Conservation (phyloP, 345 rosid species). For the Brassica carinata region DNA sequence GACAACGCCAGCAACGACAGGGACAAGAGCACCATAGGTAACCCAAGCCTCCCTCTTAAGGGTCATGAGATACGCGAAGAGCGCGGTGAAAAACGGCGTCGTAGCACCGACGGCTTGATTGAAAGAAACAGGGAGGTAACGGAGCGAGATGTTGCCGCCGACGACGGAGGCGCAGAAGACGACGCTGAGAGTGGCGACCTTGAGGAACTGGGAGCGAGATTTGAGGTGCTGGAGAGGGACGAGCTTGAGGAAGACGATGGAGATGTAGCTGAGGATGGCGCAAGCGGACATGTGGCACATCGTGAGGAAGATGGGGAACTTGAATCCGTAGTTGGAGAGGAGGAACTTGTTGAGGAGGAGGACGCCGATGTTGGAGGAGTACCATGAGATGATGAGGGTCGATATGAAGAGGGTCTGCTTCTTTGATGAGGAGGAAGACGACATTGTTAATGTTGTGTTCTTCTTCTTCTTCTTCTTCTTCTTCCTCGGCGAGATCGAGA, state of each 20-base stretch:
- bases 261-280: slow-evolving; percentile 80
- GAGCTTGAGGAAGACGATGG: slow-evolving; percentile 77
- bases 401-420: slow-evolving; percentile 61
- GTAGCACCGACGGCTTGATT: slow-evolving; percentile 98
- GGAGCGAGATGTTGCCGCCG: slow-evolving; percentile 86
- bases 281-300: slow-evolving; percentile 98
- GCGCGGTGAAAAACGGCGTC: slow-evolving; percentile 87
- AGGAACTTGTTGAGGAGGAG: slow-evolving; percentile 87
- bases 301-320: slow-evolving; percentile 89
- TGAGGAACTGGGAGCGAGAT: slow-evolving; percentile 1
- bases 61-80: slow-evolving; percentile 79
- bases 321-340: slow-evolving; percentile 93
- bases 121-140: slow-evolving; percentile 87
- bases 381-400: slow-evolving; percentile 67
- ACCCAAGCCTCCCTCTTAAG: slow-evolving; percentile 91
- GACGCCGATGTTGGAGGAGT: slow-evolving; percentile 91
- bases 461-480: slow-evolving; percentile 8
- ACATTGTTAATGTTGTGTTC: slow-evolving; percentile 6
- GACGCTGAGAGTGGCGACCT: slow-evolving; percentile 55
- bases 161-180: slow-evolving; percentile 95
- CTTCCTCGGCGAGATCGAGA: slow-evolving; percentile 40
- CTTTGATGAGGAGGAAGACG: slow-evolving; percentile 35
- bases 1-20: slow-evolving; percentile 82
- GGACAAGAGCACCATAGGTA: slow-evolving; percentile 81
- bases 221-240: slow-evolving; percentile 67